Evolutionary conservation across 1,284 basidiomycete species (phyloP).

Genomic region (Ustilago vetiveriae): DNA sequence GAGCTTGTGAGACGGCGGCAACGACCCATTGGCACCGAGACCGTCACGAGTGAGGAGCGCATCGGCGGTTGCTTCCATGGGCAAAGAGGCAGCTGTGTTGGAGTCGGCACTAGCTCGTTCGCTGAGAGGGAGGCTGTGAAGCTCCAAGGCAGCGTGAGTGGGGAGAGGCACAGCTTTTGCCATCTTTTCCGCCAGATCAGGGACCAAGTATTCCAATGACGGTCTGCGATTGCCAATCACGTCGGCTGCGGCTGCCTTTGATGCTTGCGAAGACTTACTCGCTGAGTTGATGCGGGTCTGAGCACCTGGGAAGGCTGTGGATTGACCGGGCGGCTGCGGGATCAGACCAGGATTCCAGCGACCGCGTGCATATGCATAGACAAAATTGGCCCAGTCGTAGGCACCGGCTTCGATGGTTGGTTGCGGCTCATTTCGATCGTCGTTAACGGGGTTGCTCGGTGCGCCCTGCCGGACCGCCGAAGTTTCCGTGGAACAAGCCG

Average conservation of each 20-base stretch:
- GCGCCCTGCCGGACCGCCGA: not conserved
- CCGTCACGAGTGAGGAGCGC: constrained; percentile 3
- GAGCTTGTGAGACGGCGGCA: constrained; percentile 13
- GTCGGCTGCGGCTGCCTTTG: not conserved
- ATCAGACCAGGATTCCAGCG: constrained; percentile 57
- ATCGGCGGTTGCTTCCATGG: not conserved
- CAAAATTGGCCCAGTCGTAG: constrained; percentile 64
- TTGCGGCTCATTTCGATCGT: not conserved
- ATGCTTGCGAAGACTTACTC: not conserved
- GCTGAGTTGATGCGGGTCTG: constrained; percentile 28
- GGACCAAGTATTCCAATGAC: constrained; percentile 30
- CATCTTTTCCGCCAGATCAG: not conserved
- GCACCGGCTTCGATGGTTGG: constrained; percentile 31
- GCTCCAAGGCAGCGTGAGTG: constrained; percentile 12
- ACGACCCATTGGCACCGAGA: too few relatives aligned
- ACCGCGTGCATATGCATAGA: constrained; percentile 59
- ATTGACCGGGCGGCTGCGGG: constrained; percentile 56
- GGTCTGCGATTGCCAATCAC: constrained; percentile 19
- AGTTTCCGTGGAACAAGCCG: not conserved
- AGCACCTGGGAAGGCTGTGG: constrained; percentile 32
- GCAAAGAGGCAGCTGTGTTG: constrained; percentile 17
- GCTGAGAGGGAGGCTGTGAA: constrained; percentile 34
- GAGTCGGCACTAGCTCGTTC: constrained; percentile 16
- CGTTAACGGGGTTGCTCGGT: not conserved
- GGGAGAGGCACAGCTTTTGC: not conserved